Evolutionary conservation across 805 yeast genomes (phyloP).

Genomic region (Myxozyma monticola): DNA sequence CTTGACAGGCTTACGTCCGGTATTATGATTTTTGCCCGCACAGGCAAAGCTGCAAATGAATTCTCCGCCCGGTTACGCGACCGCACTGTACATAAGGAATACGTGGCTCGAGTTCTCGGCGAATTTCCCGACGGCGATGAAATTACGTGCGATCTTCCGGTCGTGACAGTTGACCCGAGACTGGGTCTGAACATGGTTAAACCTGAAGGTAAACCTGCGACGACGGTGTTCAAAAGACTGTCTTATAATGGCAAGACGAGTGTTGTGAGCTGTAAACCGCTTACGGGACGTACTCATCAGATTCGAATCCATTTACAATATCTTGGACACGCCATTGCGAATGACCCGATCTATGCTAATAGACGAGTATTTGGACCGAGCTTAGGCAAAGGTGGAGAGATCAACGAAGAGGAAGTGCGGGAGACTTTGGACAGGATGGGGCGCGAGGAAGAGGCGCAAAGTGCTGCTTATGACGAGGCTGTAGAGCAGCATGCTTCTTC

Average conservation of each 20-base stretch:
- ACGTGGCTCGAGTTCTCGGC: constrained; percentile 85
- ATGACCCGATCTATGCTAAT: constrained; percentile 89
- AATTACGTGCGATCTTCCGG: constrained; percentile 63
- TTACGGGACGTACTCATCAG: constrained; percentile 94
- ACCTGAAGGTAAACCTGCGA: constrained; percentile 57
- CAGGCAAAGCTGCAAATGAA: constrained; percentile 71
- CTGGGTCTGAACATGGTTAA: constrained; percentile 49
- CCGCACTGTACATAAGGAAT: constrained; percentile 74
- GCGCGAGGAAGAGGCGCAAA: constrained; percentile 30
- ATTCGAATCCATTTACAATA: constrained; percentile 89
- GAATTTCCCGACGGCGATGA: constrained; percentile 65
- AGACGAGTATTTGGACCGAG: constrained; percentile 73
- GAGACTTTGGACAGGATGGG: constrained; percentile 42
- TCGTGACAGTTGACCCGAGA: constrained; percentile 71
- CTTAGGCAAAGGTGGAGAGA: constrained; percentile 63
- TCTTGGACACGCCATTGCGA: constrained; percentile 86
- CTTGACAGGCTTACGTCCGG: constrained; percentile 92
- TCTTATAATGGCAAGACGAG: constrained; percentile 64
- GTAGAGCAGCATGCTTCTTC: constrained; percentile 13
- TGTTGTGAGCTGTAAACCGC: constrained; percentile 79
- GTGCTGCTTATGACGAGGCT: constrained; percentile 25
- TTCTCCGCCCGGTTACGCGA: constrained; percentile 69
- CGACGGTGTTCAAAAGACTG: constrained; percentile 64
- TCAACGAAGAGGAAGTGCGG: constrained; percentile 51
- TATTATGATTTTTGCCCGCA: constrained; percentile 84